phyloP scores from a whole-genome alignment of 164 flowering plant genomes.

The Saururus chinensis region DNA sequence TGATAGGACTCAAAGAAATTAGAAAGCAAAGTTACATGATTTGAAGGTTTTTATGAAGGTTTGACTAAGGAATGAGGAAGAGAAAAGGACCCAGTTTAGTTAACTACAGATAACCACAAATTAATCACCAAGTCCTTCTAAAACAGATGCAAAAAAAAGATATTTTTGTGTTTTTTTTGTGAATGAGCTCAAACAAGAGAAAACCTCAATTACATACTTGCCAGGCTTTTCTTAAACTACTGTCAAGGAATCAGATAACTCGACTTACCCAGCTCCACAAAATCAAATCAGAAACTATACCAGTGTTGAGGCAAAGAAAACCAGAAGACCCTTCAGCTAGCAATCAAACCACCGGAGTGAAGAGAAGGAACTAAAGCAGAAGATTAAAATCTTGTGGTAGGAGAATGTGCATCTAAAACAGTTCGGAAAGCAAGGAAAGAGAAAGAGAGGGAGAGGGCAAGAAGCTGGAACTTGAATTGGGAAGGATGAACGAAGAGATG shows the following conservation, averaged over 20 bases:
- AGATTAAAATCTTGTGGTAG: not conserved
- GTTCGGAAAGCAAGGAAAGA: not conserved
- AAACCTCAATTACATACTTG: conserved; percentile 13
- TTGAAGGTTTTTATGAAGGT: conserved; percentile 14
- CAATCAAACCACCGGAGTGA: not conserved
- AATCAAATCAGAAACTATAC: conserved; percentile 3
- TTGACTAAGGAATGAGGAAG: conserved; percentile 7
- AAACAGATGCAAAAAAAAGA: not conserved
- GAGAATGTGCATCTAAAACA: conserved; percentile 2
- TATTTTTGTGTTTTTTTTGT: conserved; percentile 3
- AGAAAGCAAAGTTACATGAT: conserved; percentile 12
- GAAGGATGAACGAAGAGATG: not conserved
- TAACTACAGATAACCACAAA: not conserved
- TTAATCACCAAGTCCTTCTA: not conserved
- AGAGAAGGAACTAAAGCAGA: not conserved
- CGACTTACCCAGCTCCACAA: conserved; percentile 13
- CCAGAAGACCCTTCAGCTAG: not conserved
- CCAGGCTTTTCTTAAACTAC: conserved; percentile 12
- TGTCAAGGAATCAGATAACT: conserved; percentile 7
- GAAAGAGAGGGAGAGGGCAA: not conserved
- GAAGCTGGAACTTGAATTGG: not conserved
- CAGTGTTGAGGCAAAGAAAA: not conserved
- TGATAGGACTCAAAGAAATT: not conserved
- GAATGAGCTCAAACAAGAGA: not conserved
- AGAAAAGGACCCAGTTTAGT: conserved; percentile 8